These are phyloP conservation scores for Komagataella populi DNA, from an alignment of 805 yeast species.

Conservation along the genomic window DNA sequence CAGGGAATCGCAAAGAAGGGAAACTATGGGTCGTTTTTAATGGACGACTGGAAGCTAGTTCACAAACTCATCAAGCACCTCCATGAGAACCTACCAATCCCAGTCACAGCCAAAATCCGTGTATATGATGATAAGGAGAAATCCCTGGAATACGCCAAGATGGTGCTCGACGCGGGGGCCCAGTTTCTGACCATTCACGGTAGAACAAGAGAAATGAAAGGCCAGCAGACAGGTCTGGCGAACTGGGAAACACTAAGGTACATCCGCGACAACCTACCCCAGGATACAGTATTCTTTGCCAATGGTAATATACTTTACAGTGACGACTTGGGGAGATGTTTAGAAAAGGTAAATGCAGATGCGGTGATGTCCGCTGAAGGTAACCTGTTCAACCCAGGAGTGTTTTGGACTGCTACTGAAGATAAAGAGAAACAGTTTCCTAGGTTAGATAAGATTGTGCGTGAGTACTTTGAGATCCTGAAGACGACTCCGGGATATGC, in stretches of 20 bases:
- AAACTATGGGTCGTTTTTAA: constrained; percentile 85
- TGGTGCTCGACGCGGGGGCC: constrained; percentile 89
- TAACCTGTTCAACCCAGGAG: constrained; percentile 84
- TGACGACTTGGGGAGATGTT: constrained; percentile 64
- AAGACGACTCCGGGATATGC: constrained; percentile 51
- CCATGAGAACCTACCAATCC: constrained; percentile 63
- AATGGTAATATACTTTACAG: constrained; percentile 93
- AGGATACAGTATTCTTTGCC: constrained; percentile 78
- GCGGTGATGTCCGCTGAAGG: constrained; percentile 98
- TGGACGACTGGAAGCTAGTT: constrained; percentile 94
- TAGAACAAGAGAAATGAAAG: constrained; percentile 93
- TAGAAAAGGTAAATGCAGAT: constrained; percentile 54
- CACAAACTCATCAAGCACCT: constrained; percentile 55
- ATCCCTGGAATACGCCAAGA: constrained; percentile 73
- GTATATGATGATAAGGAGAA: constrained; percentile 77
- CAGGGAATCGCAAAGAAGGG: constrained; percentile 96
- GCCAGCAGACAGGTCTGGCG: constrained; percentile 90
- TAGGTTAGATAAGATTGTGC: constrained; percentile 65
- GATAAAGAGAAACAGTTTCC: constrained; percentile 62
- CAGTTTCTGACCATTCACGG: constrained; percentile 93
- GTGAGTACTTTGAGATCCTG: constrained; percentile 85
- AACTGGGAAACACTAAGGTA: constrained; percentile 76
- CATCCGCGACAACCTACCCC: constrained; percentile 63
- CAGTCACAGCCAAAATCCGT: constrained; percentile 93
- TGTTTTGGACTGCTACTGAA: constrained; percentile 45